A percentile compares a stretch with the other conserved stretches of the same genome.
These are phyloP conservation scores for Amanita thiersii DNA, from an alignment of 768 basidiomycete genomes.

Conservation along the genomic window DNA sequence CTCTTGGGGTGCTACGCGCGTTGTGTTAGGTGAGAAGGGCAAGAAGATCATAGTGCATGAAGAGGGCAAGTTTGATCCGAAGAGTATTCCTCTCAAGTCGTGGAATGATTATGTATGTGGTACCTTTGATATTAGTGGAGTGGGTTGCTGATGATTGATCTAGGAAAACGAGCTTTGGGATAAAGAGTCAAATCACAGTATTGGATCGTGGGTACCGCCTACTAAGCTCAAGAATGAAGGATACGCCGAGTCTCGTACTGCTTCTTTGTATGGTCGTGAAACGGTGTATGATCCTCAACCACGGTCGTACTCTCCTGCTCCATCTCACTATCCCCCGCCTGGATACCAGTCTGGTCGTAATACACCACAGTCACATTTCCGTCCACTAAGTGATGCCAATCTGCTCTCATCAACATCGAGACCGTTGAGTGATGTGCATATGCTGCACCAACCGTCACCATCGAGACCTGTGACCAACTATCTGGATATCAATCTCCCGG, in stretches of 20 bases:
- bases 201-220: conserved; percentile 88
- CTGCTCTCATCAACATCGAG: too few species aligned
- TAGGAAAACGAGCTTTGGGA: conserved; percentile 97
- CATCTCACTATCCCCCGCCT: conserved; percentile 60
- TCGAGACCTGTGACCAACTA: conserved; percentile 73
- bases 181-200: conserved; percentile 92
- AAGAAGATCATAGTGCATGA: conserved; percentile 97
- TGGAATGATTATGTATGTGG: conserved; percentile 88
- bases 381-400: conserved; percentile 24
- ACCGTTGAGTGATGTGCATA: too few species aligned
- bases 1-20: conserved; percentile 90
- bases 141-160: background rate
- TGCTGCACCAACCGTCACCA: conserved; percentile 52
- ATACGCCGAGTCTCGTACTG: conserved; percentile 70
- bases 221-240: conserved; percentile 62
- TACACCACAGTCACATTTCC: conserved; percentile 51
- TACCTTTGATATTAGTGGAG: background rate
- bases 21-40: conserved; percentile 89
- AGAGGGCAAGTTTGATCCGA: conserved; percentile 95
- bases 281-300: conserved; percentile 79
- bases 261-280: conserved; percentile 81
- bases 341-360: conserved; percentile 76
- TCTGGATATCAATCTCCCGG: conserved; percentile 61
- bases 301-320: conserved; percentile 63
- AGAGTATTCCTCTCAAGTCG: conserved; percentile 87